A percentile compares a stretch with the other conserved stretches of the same genome.
These are phyloP conservation scores for Alnus glutinosa DNA, from an alignment of 306 rosid species.

Conservation along the genomic window DNA sequence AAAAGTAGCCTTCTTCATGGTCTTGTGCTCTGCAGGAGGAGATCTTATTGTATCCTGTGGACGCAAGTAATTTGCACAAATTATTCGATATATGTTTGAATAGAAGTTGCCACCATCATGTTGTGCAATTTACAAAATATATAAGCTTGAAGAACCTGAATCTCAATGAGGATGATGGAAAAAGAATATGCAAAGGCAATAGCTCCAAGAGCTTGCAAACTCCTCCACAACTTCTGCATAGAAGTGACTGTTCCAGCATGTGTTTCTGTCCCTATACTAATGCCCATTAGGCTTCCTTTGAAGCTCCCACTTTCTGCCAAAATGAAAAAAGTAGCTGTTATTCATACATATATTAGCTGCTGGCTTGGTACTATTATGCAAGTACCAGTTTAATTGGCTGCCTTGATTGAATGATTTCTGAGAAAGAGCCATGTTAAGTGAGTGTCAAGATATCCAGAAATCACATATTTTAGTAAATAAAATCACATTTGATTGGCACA, in stretches of 20 bases:
- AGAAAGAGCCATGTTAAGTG: not conserved
- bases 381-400: not conserved
- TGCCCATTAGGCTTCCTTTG: conserved; percentile 65
- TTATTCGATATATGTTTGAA: not conserved
- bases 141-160: conserved; percentile 48
- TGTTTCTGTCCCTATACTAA: conserved; percentile 62
- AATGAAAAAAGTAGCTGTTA: not conserved
- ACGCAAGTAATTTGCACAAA: not conserved
- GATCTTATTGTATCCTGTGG: conserved; percentile 66
- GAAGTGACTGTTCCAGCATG: conserved; percentile 54
- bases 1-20: conserved; percentile 69
- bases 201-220: conserved; percentile 72
- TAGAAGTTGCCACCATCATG: too few relatives aligned
- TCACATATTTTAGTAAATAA: not conserved
- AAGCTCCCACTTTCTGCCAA: conserved; percentile 52
- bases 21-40: conserved; percentile 75
- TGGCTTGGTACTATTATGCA: not conserved
- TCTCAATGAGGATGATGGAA: conserved; percentile 72
- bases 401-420: not conserved
- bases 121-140: too few relatives aligned
- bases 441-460: not conserved
- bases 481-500: not conserved
- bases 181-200: conserved; percentile 77
- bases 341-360: not conserved
- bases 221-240: conserved; percentile 72